phyloP scores from a whole-genome alignment of 2,329 filamentous ascomycete species.

The Pestalotiopsis sp. region DNA sequence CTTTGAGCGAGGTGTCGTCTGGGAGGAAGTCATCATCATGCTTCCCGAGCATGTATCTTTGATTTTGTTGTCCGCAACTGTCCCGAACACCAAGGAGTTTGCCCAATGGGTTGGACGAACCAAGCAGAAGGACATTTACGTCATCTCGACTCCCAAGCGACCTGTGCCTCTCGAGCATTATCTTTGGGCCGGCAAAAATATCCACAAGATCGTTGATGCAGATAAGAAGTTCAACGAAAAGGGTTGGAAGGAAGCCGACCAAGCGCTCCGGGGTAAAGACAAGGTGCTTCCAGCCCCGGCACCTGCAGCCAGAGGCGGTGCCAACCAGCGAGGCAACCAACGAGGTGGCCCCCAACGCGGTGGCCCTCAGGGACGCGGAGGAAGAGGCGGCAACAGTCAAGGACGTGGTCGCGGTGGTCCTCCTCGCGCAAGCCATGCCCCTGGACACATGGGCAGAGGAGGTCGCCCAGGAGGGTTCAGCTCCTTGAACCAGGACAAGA shows the following conservation, averaged over 20 bases:
- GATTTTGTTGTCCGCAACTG: constrained; percentile 92
- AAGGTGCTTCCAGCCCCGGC: constrained; percentile 50
- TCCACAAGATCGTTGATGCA: constrained; percentile 91
- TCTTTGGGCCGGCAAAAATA: constrained; percentile 90
- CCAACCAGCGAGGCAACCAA: constrained; percentile 53
- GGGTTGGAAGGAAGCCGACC: constrained; percentile 93
- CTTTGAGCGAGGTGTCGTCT: constrained; percentile 91
- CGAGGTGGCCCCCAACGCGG: constrained; percentile 52
- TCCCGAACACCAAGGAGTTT: constrained; percentile 97
- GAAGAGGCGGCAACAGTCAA: constrained; percentile 55
- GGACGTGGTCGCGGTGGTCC: constrained; percentile 59
- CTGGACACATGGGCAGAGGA: constrained; percentile 87
- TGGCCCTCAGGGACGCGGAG: constrained; percentile 47
- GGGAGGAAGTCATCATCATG: constrained; percentile 99
- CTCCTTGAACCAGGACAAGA: constrained; percentile 91
- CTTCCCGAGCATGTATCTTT: constrained; percentile 94
- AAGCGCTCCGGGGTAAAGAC: constrained; percentile 78
- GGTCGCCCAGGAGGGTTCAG: constrained; percentile 85
- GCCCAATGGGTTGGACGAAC: constrained; percentile 98
- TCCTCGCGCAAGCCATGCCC: constrained; percentile 61
- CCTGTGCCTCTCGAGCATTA: constrained; percentile 96
- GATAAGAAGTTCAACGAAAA: constrained; percentile 90
- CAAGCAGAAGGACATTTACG: constrained; percentile 98
- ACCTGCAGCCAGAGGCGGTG: constrained; percentile 48
- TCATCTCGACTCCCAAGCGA: constrained; percentile 95